Evolutionary conservation across 73 alveolate genomes (phyloP), one percentile per base, ranked within the genome.

Genomic region (Vitrella brassicaformis): DNA sequence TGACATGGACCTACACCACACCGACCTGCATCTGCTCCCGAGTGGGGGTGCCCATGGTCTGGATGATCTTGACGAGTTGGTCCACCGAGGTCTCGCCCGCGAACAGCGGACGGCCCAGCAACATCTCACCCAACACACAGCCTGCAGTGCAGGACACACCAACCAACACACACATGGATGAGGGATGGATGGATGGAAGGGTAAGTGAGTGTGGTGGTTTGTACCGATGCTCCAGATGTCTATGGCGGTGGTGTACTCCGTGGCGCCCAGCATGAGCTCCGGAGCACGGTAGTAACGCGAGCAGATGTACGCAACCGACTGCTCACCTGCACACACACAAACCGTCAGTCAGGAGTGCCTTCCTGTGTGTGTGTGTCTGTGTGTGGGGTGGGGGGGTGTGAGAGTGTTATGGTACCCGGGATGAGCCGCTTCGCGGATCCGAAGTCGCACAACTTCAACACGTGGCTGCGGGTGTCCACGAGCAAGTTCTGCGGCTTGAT

Each of bases 251-350:
- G 84, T 67, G 85, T 91, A 91, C 27, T 87, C 81, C 45, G 91
- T 74, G 47, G 90, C 81, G 25, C 94, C 95, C 45, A 91, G 70
- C 27, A 91, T 83, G 26, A 91, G 79, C 79, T 91, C 97, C 27
- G 97, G 97, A 30, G 97, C 95, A 0, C 97, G 78, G 71, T 86
- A 91, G 87, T 79, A 91, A 47, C 97, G 84, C 18, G 93, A 80
- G 75, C 95, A 88, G 66, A 91, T 91, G 76, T 91, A 91, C 29
- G 97, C 80, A 14, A 91, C 92, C 77, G 75, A 78, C 26, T 88
- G 79, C 67, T 76, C 85, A 67, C 82, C 80, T 65, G 45, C 47
- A 25, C 31, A n/a, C 4, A 39, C 56, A 39, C 56, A 14, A 14
- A 39, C n/a, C n/a, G n/a, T n/a, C n/a, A n/a, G n/a, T n/a, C n/a